Evolutionary conservation across 2,329 filamentous ascomycete genomes (phyloP).

Genomic region (Cryphonectria carpinicola): DNA sequence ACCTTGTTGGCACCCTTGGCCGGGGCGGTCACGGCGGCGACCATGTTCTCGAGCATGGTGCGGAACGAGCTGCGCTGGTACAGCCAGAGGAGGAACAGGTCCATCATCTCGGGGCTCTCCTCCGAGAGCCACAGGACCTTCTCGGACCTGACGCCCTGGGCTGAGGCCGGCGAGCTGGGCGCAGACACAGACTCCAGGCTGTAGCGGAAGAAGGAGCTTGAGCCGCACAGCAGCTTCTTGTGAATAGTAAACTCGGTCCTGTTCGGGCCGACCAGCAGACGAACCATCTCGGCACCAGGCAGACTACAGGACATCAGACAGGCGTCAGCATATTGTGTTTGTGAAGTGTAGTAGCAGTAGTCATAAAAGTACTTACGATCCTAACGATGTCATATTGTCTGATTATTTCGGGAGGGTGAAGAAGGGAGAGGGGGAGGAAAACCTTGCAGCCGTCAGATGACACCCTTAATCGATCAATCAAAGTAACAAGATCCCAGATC

Average conservation of each 20-base stretch:
- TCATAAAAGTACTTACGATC: conserved; percentile 13
- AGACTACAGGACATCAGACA: conserved; percentile 16
- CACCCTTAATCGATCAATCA: conserved; percentile 5
- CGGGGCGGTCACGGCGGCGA: conserved; percentile 36
- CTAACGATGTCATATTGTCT: conserved; percentile 22
- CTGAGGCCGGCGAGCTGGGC: conserved; percentile 29
- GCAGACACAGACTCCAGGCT: conserved; percentile 44
- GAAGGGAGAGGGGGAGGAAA: background rate
- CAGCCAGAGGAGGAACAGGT: conserved; percentile 58
- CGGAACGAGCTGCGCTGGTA: conserved; percentile 50
- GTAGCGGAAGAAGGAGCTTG: conserved; percentile 53
- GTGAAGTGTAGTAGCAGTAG: background rate
- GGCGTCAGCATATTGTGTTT: conserved; percentile 15
- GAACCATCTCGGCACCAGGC: conserved; percentile 34
- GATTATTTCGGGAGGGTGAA: conserved; percentile 2
- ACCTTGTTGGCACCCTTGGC: conserved; percentile 32
- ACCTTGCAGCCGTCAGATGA: conserved; percentile 12
- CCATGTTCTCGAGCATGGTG: conserved; percentile 47
- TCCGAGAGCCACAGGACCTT: conserved; percentile 45
- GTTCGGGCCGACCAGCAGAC: conserved; percentile 48
- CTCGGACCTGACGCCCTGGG: conserved; percentile 27
- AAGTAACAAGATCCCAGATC: conserved; percentile 13
- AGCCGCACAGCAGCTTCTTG: conserved; percentile 49
- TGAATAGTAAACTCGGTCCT: conserved; percentile 48
- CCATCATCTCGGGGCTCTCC: conserved; percentile 57